These are phyloP conservation scores for Beauveria sp. DNA, from an alignment of 2,329 filamentous ascomycete species.

Conservation along the genomic window DNA sequence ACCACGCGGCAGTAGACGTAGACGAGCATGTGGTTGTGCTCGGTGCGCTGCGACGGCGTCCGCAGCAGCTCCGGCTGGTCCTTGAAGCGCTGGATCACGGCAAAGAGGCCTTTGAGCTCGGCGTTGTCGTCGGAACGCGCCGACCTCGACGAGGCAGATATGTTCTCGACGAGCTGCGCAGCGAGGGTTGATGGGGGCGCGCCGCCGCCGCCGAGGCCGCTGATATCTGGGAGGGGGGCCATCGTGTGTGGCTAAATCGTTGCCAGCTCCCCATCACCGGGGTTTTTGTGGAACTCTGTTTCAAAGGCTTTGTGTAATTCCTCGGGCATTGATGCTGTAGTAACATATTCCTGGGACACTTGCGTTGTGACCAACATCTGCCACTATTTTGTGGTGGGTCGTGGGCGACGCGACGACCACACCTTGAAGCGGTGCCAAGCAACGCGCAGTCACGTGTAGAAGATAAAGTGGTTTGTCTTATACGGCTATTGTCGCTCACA, in stretches of 20 bases:
- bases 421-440: background rate
- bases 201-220: background rate
- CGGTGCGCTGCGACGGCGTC: constrained; percentile 55
- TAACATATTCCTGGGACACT: background rate
- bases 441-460: constrained; percentile 6
- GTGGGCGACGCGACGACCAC: constrained; percentile 7
- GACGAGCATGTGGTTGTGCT: constrained; percentile 78
- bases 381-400: constrained; percentile 7
- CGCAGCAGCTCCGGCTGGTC: constrained; percentile 48
- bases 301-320: background rate
- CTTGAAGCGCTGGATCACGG: constrained; percentile 47
- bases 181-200: constrained; percentile 74
- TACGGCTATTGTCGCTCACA: background rate
- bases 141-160: constrained; percentile 53
- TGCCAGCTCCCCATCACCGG: background rate
- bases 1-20: constrained; percentile 77
- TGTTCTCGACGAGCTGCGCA: constrained; percentile 77
- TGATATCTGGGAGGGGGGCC: constrained; percentile 2
- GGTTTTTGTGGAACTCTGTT: background rate
- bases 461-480: background rate
- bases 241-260: background rate
- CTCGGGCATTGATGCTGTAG: background rate
- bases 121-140: constrained; percentile 59
- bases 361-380: background rate
- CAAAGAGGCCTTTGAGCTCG: constrained; percentile 65